Percentiles rank a stretch among this genome's conserved stretches.
Evolutionary conservation across 208 protist species (phyloP).

Genomic region (Crithidia mellificae): DNA sequence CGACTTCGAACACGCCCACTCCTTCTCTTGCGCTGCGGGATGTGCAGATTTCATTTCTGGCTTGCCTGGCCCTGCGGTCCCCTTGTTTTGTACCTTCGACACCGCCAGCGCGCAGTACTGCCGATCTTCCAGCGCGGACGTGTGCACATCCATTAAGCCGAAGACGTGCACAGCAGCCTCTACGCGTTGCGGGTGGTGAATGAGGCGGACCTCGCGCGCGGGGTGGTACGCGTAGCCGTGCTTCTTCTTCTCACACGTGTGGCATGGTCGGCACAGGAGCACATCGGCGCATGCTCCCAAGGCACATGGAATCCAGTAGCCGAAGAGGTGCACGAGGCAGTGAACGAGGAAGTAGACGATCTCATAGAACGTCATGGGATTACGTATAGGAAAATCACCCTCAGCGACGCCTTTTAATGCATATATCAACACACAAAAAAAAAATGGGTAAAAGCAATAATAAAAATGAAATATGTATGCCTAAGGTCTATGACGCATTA

Average conservation of each 20-base stretch:
- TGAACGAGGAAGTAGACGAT: conserved; percentile 43
- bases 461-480: no score
- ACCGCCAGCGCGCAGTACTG: conserved; percentile 31
- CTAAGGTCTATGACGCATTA: no score
- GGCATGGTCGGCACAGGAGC: conserved; percentile 33
- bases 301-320: conserved; percentile 35
- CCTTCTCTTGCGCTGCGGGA: neutral
- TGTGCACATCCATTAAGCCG: conserved; percentile 37
- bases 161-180: conserved; percentile 39
- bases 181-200: conserved; percentile 25
- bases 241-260: conserved; percentile 8
- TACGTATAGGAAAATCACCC: no score
- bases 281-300: conserved; percentile 19
- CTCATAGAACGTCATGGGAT: conserved; percentile 17
- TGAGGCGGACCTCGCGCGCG: conserved; percentile 31
- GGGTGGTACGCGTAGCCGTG: conserved; percentile 35
- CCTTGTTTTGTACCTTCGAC: neutral
- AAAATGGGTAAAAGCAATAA: no score
- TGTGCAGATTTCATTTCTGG: neutral
- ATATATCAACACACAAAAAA: no score
- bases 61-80: no score
- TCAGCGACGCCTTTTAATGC: no score
- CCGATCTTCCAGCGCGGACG: conserved; percentile 27
- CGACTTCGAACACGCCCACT: neutral
- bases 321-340: conserved; percentile 42